Evolutionary conservation across 371 early-diverging fungal species (phyloP), one percentile per base, ranked within the genome.

Genomic region (Homolaphlyctis polyrhiza): DNA sequence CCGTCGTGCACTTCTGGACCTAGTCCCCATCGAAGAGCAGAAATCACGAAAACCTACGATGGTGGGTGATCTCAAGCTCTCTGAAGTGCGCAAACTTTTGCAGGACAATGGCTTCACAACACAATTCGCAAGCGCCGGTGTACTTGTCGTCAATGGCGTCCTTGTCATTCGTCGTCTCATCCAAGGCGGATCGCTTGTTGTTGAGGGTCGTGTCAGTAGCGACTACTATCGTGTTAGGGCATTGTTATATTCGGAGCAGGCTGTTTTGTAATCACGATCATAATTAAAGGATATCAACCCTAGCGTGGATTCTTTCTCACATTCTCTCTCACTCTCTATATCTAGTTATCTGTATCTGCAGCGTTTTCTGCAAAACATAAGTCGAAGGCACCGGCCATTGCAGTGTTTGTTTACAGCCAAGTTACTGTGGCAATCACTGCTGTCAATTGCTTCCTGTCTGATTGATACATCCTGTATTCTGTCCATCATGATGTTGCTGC

Each of bases 21-120:
- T 90, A 28, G 79, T 87, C 11, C 74, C 81, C 1, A 58, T 73
- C 0, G 86, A 84, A 6, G 51, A 65, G n/a, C 71, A 65, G 30
- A 67, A 68, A 29, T 64, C 49, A 61, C 89, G 86, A 28, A 81
- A 82, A 30, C 85, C 94, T 0, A 85, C 91, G 8, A 80, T 91
- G 61, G 89, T 95, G 3, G 97, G 97, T 16, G 93, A 95, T 71
- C 72, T 93, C 27, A 84, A 85, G 47, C 78, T 96, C 61, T 88
- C 92, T 39, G 89, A 92, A 70, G 87, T 96, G 64, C 86, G 87
- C 51, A 73, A 84, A 18, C 66, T 87, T 18, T 74, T 95, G 47
- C 85, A 84, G 47, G 71, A 74, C 0, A 86, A 88, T 62, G 95
- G 95, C 0, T 88, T 91, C 35, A 70, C 77, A 3, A 89, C 95